These are phyloP conservation scores for Microdochium trichocladiopsis DNA, from an alignment of 2,329 filamentous ascomycete genomes.

Conservation along the genomic window DNA sequence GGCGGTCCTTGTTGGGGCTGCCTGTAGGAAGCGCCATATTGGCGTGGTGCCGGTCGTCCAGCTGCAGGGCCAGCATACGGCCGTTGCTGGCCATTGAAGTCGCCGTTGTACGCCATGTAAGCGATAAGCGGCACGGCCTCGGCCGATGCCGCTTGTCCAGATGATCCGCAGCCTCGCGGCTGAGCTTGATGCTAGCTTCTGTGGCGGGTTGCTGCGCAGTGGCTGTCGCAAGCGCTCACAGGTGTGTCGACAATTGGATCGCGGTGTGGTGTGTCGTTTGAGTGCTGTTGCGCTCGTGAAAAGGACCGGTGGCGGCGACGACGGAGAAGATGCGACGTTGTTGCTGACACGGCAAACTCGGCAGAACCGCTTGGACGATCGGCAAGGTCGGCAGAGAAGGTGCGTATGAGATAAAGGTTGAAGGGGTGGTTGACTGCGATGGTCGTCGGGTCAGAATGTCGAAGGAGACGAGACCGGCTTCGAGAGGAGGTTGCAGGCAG, in stretches of 20 bases:
- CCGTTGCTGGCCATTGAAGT: conserved; percentile 34
- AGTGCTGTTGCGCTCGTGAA: neutral
- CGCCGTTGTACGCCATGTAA: conserved; percentile 44
- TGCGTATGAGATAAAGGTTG: neutral
- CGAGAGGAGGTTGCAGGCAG: too few relatives aligned
- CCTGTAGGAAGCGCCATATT: conserved; percentile 1
- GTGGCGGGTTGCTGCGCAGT: neutral
- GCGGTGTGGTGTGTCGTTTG: too few relatives aligned
- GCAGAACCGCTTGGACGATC: neutral
- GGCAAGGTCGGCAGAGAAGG: neutral
- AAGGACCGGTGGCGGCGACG: neutral
- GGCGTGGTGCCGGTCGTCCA: conserved; percentile 27
- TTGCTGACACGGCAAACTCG: neutral
- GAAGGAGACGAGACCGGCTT: too few relatives aligned
- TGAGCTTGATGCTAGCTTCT: neutral
- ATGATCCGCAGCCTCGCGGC: neutral
- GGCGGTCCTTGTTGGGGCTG: conserved; percentile 22
- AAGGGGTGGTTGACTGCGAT: neutral
- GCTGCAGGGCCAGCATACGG: conserved; percentile 40
- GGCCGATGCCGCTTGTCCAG: neutral
- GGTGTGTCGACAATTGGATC: too few relatives aligned
- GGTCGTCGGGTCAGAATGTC: too few relatives aligned
- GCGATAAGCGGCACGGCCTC: neutral
- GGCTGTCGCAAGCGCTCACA: neutral
- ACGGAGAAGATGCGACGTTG: neutral